These are phyloP conservation scores for Tricholoma terreum DNA, from an alignment of 768 basidiomycete species.

Conservation along the genomic window DNA sequence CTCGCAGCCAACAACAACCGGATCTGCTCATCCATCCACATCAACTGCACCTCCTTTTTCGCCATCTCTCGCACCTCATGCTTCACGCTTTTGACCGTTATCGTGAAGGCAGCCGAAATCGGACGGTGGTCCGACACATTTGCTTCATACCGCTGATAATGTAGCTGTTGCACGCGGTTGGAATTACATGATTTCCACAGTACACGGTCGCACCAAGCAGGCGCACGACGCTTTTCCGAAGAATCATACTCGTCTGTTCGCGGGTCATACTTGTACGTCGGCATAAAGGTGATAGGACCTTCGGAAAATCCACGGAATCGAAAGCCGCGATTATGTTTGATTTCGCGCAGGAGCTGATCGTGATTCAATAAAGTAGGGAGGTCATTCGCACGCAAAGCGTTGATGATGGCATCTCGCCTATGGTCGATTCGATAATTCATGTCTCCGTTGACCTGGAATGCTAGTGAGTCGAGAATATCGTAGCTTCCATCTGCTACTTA, in stretches of 20 bases:
- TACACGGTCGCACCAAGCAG: constrained; percentile 97
- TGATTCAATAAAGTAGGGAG: constrained; percentile 59
- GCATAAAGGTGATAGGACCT: constrained; percentile 76
- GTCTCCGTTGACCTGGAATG: constrained; percentile 77
- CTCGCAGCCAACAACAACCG: constrained; percentile 36
- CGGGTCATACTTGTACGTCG: constrained; percentile 95
- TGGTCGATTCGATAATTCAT: constrained; percentile 98
- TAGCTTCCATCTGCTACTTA: constrained; percentile 36
- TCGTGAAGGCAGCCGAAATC: constrained; percentile 72
- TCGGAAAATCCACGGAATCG: constrained; percentile 83
- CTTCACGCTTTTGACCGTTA: constrained; percentile 72
- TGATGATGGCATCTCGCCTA: constrained; percentile 77
- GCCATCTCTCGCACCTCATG: constrained; percentile 54
- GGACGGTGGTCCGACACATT: constrained; percentile 92
- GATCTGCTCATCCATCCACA: constrained; percentile 51
- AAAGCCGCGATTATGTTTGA: constrained; percentile 84
- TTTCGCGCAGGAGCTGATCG: constrained; percentile 89
- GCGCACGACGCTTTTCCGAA: constrained; percentile 83
- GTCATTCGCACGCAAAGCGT: constrained; percentile 67
- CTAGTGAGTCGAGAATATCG: background rate
- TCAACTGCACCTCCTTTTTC: constrained; percentile 50
- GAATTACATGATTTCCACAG: constrained; percentile 66
- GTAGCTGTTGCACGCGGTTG: constrained; percentile 57
- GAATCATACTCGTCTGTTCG: constrained; percentile 77
- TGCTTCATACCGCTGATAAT: constrained; percentile 80